These are phyloP conservation scores for Naegleria lovaniensis DNA, from an alignment of 208 protist genomes.

Conservation along the genomic window DNA sequence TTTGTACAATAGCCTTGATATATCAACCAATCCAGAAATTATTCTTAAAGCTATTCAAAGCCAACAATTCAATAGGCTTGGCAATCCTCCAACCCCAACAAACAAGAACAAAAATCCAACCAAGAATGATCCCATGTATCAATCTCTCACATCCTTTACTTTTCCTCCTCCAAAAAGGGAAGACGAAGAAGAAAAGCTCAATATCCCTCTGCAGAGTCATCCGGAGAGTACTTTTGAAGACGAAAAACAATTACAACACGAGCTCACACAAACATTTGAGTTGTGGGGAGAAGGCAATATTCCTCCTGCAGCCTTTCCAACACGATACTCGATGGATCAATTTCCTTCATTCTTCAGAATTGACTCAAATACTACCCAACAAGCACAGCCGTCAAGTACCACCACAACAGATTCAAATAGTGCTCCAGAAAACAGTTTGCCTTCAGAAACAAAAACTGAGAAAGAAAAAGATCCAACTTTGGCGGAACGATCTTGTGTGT, in stretches of 20 bases:
- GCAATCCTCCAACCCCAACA: not conserved
- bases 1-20: not conserved
- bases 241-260: not conserved
- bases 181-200: not conserved
- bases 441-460: not conserved
- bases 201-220: not conserved
- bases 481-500: not conserved
- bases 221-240: not conserved
- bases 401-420: not conserved
- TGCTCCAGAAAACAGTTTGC: not conserved
- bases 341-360: constrained; percentile 12
- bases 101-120: not conserved
- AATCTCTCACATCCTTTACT: not conserved
- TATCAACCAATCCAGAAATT: not conserved
- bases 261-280: not conserved
- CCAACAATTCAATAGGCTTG: not conserved
- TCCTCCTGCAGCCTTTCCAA: constrained; percentile 10
- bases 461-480: not conserved
- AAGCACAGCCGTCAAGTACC: not conserved
- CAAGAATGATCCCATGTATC: not conserved
- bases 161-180: not conserved
- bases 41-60: not conserved
- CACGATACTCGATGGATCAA: not conserved
- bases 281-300: not conserved
- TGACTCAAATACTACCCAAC: not conserved